These are phyloP conservation scores for Neurospora discreta DNA, from an alignment of 495 filamentous ascomycete genomes.

Conservation along the genomic window DNA sequence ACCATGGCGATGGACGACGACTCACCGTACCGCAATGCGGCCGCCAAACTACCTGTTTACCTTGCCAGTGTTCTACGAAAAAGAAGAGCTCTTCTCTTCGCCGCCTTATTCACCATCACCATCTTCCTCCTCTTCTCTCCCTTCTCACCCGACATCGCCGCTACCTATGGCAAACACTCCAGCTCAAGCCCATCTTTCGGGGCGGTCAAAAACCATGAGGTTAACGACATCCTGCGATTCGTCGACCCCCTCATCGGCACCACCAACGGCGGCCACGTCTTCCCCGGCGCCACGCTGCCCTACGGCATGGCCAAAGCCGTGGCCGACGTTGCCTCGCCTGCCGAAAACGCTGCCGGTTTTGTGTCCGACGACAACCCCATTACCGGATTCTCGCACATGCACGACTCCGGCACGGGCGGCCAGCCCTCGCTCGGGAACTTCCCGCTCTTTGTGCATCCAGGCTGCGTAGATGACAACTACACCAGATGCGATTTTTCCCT, in stretches of 20 bases:
- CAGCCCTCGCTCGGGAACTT: slow-evolving; percentile 65
- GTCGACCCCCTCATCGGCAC: slow-evolving; percentile 52
- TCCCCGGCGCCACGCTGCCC: slow-evolving; percentile 58
- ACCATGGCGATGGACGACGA: neutral
- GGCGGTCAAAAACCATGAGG: neutral
- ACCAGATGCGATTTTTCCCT: slow-evolving; percentile 49
- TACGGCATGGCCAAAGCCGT: slow-evolving; percentile 65
- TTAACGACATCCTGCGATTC: slow-evolving; percentile 26
- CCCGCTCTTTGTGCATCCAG: slow-evolving; percentile 56
- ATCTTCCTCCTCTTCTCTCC: slow-evolving; percentile 15
- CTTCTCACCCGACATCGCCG: slow-evolving; percentile 16
- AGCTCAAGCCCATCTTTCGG: neutral
- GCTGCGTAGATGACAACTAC: slow-evolving; percentile 53
- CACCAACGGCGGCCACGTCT: slow-evolving; percentile 58
- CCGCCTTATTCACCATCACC: slow-evolving; percentile 18
- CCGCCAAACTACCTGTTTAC: slow-evolving; percentile 14
- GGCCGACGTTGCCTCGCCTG: slow-evolving; percentile 42
- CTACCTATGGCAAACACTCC: neutral
- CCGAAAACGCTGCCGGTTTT: slow-evolving; percentile 58
- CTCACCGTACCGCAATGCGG: slow-evolving; percentile 13
- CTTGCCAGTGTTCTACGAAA: slow-evolving; percentile 26
- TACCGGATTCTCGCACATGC: slow-evolving; percentile 49
- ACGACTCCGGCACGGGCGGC: slow-evolving; percentile 51
- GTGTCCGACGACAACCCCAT: slow-evolving; percentile 44
- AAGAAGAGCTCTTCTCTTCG: slow-evolving; percentile 22